Evolutionary conservation across 352 stramenopile genomes (phyloP), one percentile per base, ranked within the genome.

Genomic region (Plasmopara halstedii): DNA sequence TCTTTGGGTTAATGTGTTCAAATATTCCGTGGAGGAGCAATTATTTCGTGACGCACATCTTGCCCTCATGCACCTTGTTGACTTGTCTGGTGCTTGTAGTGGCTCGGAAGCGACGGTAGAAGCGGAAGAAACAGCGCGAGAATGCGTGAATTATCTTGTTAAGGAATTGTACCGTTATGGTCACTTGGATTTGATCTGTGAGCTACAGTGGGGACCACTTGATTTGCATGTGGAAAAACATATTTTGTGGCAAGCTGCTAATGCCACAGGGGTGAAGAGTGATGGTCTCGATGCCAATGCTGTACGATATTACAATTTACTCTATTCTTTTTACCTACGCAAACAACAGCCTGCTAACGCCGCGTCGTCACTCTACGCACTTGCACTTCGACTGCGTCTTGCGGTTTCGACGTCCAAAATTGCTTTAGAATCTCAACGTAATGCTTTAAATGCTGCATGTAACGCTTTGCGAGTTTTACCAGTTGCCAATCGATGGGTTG

Each of bases 1-100:
- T 40, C 64, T 87, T 4, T 89, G 78, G 78, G 70, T 89, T 11
- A 87, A 89, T 49, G 69, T 89, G 42, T 89, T 89, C 42, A 89
- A 89, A 53, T 82, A 82, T 23, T 81, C 74, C 3, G 71, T 87
- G 2, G 74, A 89, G 22, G 69, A 82, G 20, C 66, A 50, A 19
- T 29, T 56, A 13, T 87, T 81, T 42, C 71, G 73, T 6, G 75
- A 87, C 23, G 74, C 74, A 0, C 77, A 89, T 25, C 53, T 87
- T 21, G 77, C 77, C 29, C 56, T 89, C n/a, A 85, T 85, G 70
- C 74, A 83, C 26, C 71, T 64, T 11, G 55, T 79, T 8, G 71
- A 83, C 9, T 18, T 78, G 3, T 58, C 54, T 8, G 64, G 70
- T 4, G 61, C 70, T 0, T 27, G 49, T 36, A 7, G 35, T 20